Evolutionary conservation across 139 green algal genomes (phyloP), one percentile per base, ranked within the genome.

Genomic region (Deuterostichococcus epilithicus): DNA sequence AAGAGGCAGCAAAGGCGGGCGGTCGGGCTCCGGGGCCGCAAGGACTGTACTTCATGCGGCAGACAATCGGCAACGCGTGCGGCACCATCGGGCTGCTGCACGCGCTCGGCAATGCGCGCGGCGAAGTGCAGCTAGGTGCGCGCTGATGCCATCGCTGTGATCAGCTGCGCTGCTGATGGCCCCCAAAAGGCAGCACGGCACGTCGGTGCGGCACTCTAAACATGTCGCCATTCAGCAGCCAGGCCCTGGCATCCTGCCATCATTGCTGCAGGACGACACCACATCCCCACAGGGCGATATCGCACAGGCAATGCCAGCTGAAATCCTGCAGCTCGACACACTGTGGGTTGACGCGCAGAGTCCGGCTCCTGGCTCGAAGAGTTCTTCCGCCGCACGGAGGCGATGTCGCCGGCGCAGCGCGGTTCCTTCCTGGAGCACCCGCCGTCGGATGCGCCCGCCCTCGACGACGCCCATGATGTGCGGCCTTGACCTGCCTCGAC

Each of bases 11-110:
- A 86, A 81, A 84, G 76, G 76, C 78, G 30, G 58, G 69, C 2
- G 28, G 33, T 30, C 70, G 84, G 36, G 76, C 80, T 67, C 73
- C 38, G 0, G 6, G 70, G 26, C 69, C 63, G 28, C 10, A 59
- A 22, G 71, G 59, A 5, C 34, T 95, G 5, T 97, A 88, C 76
- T 98, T 91, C 81, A 96, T 96, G 88, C 95, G 96, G 84, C 95
- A 97, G 78, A 97, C 91, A 1, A 93, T 98, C 39, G 86, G 94
- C 82, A 98, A 98, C 80, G 94, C 94, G 10, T 98, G 95, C 84
- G 95, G 95, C 67, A 98, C 95, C 26, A 97, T 98, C 37, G 95
- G 82, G 0, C 58, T 97, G 52, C 84, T 98, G 65, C 95, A 98
- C 80, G 83, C 81, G 5, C 75, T 86, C 25, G 77, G 69, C 63